phyloP scores from a whole-genome alignment of 345 rosid genomes.

The Syzygium oleosum region DNA sequence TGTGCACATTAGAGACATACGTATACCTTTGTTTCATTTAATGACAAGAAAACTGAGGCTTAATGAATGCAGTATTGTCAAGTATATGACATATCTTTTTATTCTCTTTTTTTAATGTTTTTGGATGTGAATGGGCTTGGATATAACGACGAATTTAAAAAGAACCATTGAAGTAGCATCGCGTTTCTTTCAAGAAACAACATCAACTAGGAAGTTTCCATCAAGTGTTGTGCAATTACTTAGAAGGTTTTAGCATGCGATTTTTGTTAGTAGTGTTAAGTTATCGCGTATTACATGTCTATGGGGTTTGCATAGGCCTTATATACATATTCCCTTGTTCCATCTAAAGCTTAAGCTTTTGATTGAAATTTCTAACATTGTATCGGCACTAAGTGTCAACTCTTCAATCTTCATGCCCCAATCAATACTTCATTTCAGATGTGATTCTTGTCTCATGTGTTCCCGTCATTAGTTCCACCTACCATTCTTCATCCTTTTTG shows the following conservation, averaged over 20 bases:
- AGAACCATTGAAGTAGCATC: not conserved
- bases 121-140: not conserved
- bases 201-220: not conserved
- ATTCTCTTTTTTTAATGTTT: not conserved
- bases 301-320: not conserved
- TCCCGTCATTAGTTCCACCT: not conserved
- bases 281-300: not conserved
- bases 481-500: not conserved
- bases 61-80: no score
- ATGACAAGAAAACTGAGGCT: not conserved
- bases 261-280: not conserved
- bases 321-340: not conserved
- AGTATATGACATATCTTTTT: not conserved
- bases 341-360: not conserved
- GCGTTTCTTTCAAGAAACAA: not conserved
- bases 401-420: not conserved
- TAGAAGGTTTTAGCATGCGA: not conserved
- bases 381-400: not conserved
- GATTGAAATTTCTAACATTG: not conserved
- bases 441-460: not conserved
- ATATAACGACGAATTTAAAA: no score
- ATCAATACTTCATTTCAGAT: not conserved
- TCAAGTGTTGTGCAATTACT: not conserved
- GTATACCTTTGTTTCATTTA: not conserved
- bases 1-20: not conserved